Percentiles rank a stretch among this genome's conserved stretches.
Evolutionary conservation across 768 basidiomycete genomes (phyloP).

Genomic region (Tylopilus plumbeoviolaceoides): DNA sequence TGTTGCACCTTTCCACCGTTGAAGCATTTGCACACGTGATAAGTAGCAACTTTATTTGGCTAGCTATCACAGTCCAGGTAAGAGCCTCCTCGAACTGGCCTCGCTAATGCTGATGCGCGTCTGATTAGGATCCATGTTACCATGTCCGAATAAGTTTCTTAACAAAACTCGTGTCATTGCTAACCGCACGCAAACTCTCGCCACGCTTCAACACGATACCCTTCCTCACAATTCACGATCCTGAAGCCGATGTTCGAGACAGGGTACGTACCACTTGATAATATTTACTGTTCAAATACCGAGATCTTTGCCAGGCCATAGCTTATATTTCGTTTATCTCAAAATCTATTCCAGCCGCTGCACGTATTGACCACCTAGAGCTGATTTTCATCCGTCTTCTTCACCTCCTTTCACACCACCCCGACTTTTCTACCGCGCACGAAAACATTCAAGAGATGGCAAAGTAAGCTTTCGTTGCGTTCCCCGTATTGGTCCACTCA

Average conservation of each 20-base stretch:
- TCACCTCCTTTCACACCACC: slow-evolving; percentile 89
- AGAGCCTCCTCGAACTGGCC: slow-evolving; percentile 12
- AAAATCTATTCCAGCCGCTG: slow-evolving; percentile 44
- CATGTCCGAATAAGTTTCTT: slow-evolving; percentile 80
- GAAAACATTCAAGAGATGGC: slow-evolving; percentile 75
- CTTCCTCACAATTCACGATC: slow-evolving; percentile 88
- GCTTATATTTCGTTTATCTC: slow-evolving; percentile 52
- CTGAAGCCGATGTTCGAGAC: slow-evolving; percentile 72
- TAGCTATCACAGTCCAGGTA: slow-evolving; percentile 79
- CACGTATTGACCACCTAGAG: slow-evolving; percentile 69
- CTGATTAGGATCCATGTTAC: slow-evolving; percentile 75
- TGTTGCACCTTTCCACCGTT: slow-evolving; percentile 72
- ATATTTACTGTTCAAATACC: background rate
- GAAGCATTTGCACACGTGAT: slow-evolving; percentile 55
- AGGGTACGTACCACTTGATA: slow-evolving; percentile 42
- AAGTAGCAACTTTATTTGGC: slow-evolving; percentile 54
- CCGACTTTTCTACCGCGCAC: slow-evolving; percentile 71
- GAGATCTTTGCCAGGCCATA: slow-evolving; percentile 41
- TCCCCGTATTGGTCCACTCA: background rate
- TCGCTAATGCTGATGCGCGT: slow-evolving; percentile 1
- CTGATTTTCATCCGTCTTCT: slow-evolving; percentile 81
- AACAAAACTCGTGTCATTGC: slow-evolving; percentile 61
- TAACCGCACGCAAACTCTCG: slow-evolving; percentile 62
- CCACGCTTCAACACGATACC: slow-evolving; percentile 78
- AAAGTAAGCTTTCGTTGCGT: slow-evolving; percentile 49